Percentiles rank a stretch among this genome's conserved stretches.
Evolutionary conservation across 257 asterid species (phyloP).

Genomic region (Prunella vulgaris): DNA sequence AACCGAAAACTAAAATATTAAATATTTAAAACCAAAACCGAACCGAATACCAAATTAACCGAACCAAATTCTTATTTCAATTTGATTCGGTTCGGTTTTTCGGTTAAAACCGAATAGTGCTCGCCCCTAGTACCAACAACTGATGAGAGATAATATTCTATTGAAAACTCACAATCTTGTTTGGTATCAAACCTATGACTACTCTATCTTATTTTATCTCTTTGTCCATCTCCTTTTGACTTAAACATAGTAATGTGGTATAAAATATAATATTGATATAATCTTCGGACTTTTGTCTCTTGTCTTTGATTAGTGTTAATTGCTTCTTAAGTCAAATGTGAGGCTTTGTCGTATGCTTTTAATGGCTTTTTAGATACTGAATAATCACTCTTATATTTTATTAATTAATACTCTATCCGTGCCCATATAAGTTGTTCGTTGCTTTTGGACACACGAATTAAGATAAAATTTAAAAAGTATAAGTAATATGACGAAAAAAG

Average conservation of each 20-base stretch:
- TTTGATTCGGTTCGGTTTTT: too few relatives aligned
- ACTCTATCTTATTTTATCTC: background rate
- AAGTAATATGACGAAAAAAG: too few relatives aligned
- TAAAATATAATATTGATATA: background rate
- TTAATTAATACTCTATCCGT: too few relatives aligned
- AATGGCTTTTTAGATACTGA: constrained; percentile 14
- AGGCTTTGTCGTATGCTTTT: constrained; percentile 10
- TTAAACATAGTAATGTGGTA: background rate
- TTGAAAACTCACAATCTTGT: background rate
- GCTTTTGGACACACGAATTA: too few relatives aligned
- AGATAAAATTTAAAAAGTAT: too few relatives aligned
- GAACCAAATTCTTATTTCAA: too few relatives aligned
- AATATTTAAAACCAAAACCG: too few relatives aligned
- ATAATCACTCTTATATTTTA: too few relatives aligned
- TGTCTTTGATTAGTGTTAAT: constrained; percentile 8
- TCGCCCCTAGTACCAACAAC: background rate
- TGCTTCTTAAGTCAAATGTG: constrained; percentile 10
- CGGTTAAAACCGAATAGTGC: too few relatives aligned
- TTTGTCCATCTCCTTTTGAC: constrained; percentile 18
- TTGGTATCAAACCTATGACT: constrained; percentile 8
- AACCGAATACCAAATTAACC: too few relatives aligned
- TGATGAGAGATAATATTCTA: constrained; percentile 18
- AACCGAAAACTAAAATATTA: too few relatives aligned
- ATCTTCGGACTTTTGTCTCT: constrained; percentile 6
- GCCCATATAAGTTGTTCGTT: too few relatives aligned